phyloP scores from a whole-genome alignment of 768 basidiomycete species.

The Lenzites betulinus region DNA sequence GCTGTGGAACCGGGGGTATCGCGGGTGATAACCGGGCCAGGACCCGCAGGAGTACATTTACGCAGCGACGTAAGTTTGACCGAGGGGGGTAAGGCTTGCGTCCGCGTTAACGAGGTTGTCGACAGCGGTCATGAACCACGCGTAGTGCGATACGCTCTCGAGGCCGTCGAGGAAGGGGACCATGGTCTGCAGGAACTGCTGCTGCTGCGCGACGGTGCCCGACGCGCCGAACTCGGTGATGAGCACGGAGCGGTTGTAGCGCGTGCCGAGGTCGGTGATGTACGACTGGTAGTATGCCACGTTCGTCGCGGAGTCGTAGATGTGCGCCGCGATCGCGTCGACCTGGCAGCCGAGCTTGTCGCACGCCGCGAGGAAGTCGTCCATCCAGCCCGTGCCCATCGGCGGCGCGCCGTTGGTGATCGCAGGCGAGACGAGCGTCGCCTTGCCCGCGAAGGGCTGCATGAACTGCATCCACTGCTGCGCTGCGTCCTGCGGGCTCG shows the following conservation, averaged over 20 bases:
- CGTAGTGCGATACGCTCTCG: constrained; percentile 27
- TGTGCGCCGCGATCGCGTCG: constrained; percentile 33
- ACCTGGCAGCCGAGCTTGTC: constrained; percentile 28
- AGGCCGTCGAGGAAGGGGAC: constrained; percentile 33
- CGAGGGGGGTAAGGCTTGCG: constrained; percentile 26
- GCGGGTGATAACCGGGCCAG: background rate
- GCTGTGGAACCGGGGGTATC: background rate
- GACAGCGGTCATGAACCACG: constrained; percentile 30
- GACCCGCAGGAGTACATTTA: background rate
- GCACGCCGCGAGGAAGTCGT: constrained; percentile 33
- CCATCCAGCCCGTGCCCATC: constrained; percentile 35
- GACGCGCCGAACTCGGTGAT: constrained; percentile 36
- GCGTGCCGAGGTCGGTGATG: constrained; percentile 31
- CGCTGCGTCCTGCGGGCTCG: constrained; percentile 31
- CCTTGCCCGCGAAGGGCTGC: constrained; percentile 35
- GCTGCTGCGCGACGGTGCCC: constrained; percentile 26
- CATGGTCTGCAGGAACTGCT: constrained; percentile 31
- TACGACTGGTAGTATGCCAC: constrained; percentile 34
- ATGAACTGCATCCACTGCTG: constrained; percentile 33
- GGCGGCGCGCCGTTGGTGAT: constrained; percentile 36
- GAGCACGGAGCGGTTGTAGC: constrained; percentile 32
- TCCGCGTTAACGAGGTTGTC: constrained; percentile 30
- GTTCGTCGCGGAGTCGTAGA: constrained; percentile 35
- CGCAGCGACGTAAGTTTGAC: constrained; percentile 28
- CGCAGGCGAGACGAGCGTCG: constrained; percentile 34